These are phyloP conservation scores for Cercospora sp. DNA, from an alignment of 2,329 filamentous ascomycete genomes.

Conservation along the genomic window DNA sequence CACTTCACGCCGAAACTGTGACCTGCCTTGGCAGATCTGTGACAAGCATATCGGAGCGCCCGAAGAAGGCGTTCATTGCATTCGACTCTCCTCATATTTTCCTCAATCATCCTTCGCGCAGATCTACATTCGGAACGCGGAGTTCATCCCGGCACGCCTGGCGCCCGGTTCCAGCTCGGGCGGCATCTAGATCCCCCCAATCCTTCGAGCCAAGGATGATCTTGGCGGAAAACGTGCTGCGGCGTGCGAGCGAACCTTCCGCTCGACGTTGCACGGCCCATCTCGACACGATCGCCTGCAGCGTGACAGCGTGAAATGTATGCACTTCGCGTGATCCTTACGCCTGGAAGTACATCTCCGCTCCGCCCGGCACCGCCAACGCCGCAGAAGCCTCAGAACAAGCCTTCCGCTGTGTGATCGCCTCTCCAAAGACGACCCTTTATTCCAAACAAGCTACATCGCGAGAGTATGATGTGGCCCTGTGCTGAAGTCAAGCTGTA, in stretches of 20 bases:
- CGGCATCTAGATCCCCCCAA: neutral
- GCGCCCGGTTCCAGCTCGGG: neutral
- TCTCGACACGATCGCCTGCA: neutral
- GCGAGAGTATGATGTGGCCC: neutral
- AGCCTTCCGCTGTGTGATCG: neutral
- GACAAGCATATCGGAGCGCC: neutral
- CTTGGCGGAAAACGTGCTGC: neutral
- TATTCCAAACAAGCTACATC: neutral
- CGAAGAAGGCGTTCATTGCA: neutral
- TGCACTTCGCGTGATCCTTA: neutral
- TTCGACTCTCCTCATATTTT: neutral
- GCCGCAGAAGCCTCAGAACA: neutral
- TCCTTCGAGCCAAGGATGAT: neutral
- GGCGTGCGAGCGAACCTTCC: neutral
- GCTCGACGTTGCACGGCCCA: neutral
- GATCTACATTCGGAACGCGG: neutral
- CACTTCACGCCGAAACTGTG: slow-evolving; percentile 25
- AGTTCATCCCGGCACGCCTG: neutral
- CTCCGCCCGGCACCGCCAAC: neutral
- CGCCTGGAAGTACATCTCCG: neutral
- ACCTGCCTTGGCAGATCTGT: neutral
- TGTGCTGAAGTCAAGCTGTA: neutral
- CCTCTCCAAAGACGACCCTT: neutral
- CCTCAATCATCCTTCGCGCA: neutral
- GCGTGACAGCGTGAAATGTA: neutral